These are phyloP conservation scores for Trichoderma koningii DNA, from an alignment of 2,329 filamentous ascomycete species.

Conservation along the genomic window DNA sequence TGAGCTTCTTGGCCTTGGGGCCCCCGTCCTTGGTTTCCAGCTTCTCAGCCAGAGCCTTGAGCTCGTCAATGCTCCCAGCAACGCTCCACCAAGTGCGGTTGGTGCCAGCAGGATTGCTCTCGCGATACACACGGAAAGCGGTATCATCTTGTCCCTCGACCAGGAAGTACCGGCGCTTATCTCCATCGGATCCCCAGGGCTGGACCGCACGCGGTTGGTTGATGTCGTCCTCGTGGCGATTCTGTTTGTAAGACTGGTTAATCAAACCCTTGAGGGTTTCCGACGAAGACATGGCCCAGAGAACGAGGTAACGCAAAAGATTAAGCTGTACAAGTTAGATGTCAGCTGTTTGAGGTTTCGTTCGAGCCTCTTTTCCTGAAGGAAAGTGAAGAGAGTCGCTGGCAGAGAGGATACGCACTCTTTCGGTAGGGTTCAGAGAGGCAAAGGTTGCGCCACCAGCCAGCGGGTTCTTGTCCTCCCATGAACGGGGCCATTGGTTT, in stretches of 20 bases:
- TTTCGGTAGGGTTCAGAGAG: constrained; percentile 76
- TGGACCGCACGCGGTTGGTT: constrained; percentile 91
- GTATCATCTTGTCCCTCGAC: constrained; percentile 95
- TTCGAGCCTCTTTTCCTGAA: background rate
- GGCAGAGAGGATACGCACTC: constrained; percentile 58
- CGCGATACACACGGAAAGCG: constrained; percentile 88
- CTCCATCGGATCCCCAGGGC: constrained; percentile 84
- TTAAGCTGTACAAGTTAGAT: constrained; percentile 60
- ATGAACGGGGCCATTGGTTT: constrained; percentile 82
- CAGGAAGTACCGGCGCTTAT: constrained; percentile 90
- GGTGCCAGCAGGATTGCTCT: constrained; percentile 79
- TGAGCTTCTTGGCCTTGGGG: constrained; percentile 75
- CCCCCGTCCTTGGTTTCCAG: constrained; percentile 76
- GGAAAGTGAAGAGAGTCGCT: background rate
- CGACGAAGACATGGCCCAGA: constrained; percentile 89
- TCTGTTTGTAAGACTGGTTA: constrained; percentile 85
- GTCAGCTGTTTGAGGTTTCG: constrained; percentile 25
- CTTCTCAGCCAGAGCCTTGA: constrained; percentile 73
- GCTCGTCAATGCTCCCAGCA: constrained; percentile 85
- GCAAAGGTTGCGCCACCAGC: constrained; percentile 79
- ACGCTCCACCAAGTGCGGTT: constrained; percentile 89
- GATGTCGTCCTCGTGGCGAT: constrained; percentile 72
- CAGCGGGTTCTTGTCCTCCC: constrained; percentile 82
- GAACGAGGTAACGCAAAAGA: constrained; percentile 76
- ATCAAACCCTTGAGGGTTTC: constrained; percentile 79